These are phyloP conservation scores for Fragaria nilgerrensis DNA, from an alignment of 306 rosid genomes.

Conservation along the genomic window DNA sequence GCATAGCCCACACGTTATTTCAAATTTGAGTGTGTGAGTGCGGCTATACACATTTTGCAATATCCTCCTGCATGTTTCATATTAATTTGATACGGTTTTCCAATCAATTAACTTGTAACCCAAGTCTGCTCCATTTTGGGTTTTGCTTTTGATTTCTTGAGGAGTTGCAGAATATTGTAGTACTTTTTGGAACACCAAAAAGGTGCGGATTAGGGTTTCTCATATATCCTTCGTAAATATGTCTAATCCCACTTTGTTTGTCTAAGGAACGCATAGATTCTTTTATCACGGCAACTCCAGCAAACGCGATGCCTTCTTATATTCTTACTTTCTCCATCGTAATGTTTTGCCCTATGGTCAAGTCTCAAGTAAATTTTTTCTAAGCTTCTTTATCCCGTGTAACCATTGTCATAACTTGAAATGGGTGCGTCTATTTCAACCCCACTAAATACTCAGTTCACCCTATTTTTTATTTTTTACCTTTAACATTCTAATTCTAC, in stretches of 20 bases:
- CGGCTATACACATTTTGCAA: neutral
- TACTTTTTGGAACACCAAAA: neutral
- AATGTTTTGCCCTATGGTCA: neutral
- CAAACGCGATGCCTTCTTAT: neutral
- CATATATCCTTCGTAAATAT: neutral
- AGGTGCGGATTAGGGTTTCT: neutral
- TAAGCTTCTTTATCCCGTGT: neutral
- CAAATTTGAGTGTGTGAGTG: neutral
- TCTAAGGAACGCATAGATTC: neutral
- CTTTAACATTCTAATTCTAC: too few species aligned
- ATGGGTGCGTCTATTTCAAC: too few species aligned
- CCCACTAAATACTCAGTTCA: too few species aligned
- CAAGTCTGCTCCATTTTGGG: neutral
- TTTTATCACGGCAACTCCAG: neutral
- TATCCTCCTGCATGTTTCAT: neutral
- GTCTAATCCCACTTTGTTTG: too few species aligned
- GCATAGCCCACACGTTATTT: neutral
- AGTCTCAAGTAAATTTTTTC: neutral
- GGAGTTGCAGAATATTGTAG: neutral
- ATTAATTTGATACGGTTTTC: neutral
- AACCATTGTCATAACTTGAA: neutral
- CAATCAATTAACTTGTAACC: neutral
- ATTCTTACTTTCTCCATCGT: neutral
- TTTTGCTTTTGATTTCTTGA: neutral
- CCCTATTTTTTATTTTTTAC: too few species aligned